Base-by-base conservation (phyloP, 345 rosid genomes). In the Rhizophora apiculata region DNA sequence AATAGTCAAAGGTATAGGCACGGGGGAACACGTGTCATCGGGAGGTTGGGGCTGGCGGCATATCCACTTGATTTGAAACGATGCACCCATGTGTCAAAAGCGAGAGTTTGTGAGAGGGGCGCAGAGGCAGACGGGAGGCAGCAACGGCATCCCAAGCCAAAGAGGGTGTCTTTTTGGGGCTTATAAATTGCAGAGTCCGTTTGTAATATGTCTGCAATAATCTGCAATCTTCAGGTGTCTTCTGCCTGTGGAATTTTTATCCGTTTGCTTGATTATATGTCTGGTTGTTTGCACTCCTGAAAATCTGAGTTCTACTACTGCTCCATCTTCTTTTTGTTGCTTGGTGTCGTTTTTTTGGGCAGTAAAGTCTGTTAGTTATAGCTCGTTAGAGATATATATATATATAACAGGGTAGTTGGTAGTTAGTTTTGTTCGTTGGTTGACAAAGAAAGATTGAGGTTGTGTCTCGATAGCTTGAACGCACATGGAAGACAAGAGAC, bases 341-440 rank as follows among this genome's bases (percentile, higher is more conserved):
- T 68, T 67, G 34, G 26, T 64, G 60, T 49, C 66, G 51, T 37
- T 63, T 71, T 71, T 56, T 56, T 10, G 62, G 70, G 64, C 58
- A 60, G 67, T 24, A 76, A 60, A 73, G 79, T 72, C 69, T 13
- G 49, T 43, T 43, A 43, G 78, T 79, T 77, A 63, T 32, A 36
- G 39, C 69, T 69, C 58, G 70, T 64, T 71, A 65, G 31, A 2
- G 8, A 59, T 2, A 24, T n/a, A 64, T 43, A 73, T 49, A 69
- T 58, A 61, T 58, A 60, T 52, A 72, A 30, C 39, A 32, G 57
- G 69, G 64, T 16, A 46, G 79, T 74, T 75, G 24, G 24, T 24
- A 24, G 24, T 24, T 31, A 49, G 84, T 80, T 80, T 80, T 76
- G 83, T 80, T 81, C 78, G 83, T 84, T 79, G 75, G 69, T 73